Evolutionary conservation across 306 rosid species (phyloP), one percentile per base, ranked within the genome.

Genomic region (Leucaena leucocephala): DNA sequence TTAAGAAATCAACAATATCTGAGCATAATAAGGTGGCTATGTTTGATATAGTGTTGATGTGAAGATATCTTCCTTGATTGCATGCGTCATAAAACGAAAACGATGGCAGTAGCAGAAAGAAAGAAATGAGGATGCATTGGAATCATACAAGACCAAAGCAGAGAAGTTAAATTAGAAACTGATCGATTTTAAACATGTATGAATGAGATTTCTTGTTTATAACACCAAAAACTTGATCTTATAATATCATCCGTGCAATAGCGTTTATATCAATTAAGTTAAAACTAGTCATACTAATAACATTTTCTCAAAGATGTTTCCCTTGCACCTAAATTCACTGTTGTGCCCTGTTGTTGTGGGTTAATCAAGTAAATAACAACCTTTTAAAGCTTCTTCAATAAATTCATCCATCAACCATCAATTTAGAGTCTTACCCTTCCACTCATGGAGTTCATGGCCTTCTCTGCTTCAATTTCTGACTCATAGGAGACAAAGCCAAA

Each of bases 391-490:
- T 8, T 6, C 35, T 2, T 13, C 27, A 3, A 19, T 21, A 8
- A 14, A 76, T 38, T 82, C 77, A 10, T 78, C 33, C 19, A 46
- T 2, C 72, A 67, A 62, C 49, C 22, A 22, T n/a, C 3, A 22
- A n/a, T 42, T 5, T 58, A 81, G 42, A 49, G 9, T 52, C 34
- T 75, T 90, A 93, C 98, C 91, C 90, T 80, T 80, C 94, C 98
- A 83, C 90, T 82, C 92, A 94, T 81, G 80, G 89, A 80, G 75
- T 90, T 84, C 52, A 85, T 4, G 72, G 15, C 27, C 27, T 27
- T n/a, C n/a, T n/a, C n/a, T n/a, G n/a, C n/a, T n/a, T 27, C 27
- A 27, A 27, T 27, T 27, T 27, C 27, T 27, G 27, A 27, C 27
- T 27, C 27, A 27, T 27, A 27, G 27, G 1, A 27, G 27, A 94